These are phyloP conservation scores for Syncephalastrum monosporum DNA, from an alignment of 371 early-diverging fungal genomes.

Conservation along the genomic window DNA sequence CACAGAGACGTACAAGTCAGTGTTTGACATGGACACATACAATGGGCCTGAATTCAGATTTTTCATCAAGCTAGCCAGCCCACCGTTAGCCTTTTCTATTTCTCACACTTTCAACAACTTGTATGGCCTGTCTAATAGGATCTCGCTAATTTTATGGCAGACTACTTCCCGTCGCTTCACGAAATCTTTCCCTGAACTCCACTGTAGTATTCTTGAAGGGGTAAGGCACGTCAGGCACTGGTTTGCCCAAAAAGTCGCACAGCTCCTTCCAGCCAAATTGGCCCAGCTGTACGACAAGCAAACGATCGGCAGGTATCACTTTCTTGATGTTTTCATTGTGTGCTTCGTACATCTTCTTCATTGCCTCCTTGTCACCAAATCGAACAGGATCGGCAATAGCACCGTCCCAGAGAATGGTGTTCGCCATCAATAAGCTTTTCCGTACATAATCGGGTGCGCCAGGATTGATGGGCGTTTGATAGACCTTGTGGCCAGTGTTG, in stretches of 20 bases:
- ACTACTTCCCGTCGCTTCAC: no score
- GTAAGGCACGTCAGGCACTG: conserved; percentile 17
- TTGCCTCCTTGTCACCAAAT: conserved; percentile 20
- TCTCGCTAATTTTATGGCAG: no score
- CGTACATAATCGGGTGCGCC: background rate
- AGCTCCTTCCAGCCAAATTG: conserved; percentile 25
- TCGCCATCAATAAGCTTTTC: conserved; percentile 6
- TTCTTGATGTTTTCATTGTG: conserved; percentile 31
- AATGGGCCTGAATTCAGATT: no score
- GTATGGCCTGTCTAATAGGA: no score
- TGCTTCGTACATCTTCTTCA: conserved; percentile 15
- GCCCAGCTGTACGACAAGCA: conserved; percentile 28
- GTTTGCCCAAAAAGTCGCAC: conserved; percentile 17
- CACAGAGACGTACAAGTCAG: no score
- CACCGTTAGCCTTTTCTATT: no score
- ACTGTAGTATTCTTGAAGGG: background rate
- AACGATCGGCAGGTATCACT: conserved; percentile 25
- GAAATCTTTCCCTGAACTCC: no score
- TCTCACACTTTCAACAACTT: no score
- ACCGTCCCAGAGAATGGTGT: conserved; percentile 16
- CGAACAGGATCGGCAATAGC: conserved; percentile 10
- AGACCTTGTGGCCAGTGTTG: conserved; percentile 20
- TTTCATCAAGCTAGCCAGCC: no score
- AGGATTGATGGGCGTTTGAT: background rate
- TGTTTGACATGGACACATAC: no score